These are phyloP conservation scores for Mallotus japonicus DNA, from an alignment of 441 rosid genomes.

Conservation along the genomic window DNA sequence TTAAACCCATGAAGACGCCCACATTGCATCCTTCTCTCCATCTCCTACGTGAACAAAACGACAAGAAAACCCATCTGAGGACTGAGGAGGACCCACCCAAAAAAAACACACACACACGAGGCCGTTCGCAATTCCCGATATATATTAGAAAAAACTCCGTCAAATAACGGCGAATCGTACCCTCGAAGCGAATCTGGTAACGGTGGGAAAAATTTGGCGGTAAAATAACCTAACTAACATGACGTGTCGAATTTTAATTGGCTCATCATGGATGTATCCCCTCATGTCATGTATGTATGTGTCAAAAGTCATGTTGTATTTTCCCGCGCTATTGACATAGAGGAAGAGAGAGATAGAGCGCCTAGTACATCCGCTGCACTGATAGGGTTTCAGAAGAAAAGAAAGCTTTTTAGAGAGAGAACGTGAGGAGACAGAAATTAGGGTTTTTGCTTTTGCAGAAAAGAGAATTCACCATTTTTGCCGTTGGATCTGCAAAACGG, in stretches of 20 bases:
- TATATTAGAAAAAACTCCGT: conserved; percentile 20
- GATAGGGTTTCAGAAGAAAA: conserved; percentile 41
- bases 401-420: conserved; percentile 16
- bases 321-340: conserved; percentile 67
- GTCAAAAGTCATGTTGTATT: conserved; percentile 33
- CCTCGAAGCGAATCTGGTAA: conserved; percentile 42
- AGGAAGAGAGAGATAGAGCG: conserved; percentile 17
- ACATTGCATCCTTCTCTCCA: not conserved
- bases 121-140: conserved; percentile 14
- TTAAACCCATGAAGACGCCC: not conserved
- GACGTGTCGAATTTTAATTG: conserved; percentile 42
- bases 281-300: conserved; percentile 30
- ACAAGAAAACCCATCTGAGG: not conserved
- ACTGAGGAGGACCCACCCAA: not conserved
- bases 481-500: not conserved
- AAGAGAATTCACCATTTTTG: not conserved
- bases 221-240: conserved; percentile 27
- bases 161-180: conserved; percentile 44
- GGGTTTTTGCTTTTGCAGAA: conserved; percentile 19
- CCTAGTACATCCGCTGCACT: conserved; percentile 11
- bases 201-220: conserved; percentile 59
- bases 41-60: not conserved
- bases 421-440: conserved; percentile 12
- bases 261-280: conserved; percentile 21
- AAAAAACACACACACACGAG: conserved; percentile 5